Evolutionary conservation across 495 filamentous ascomycete species (phyloP), one percentile per base, ranked within the genome.

Genomic region (Penicillium argentinense): DNA sequence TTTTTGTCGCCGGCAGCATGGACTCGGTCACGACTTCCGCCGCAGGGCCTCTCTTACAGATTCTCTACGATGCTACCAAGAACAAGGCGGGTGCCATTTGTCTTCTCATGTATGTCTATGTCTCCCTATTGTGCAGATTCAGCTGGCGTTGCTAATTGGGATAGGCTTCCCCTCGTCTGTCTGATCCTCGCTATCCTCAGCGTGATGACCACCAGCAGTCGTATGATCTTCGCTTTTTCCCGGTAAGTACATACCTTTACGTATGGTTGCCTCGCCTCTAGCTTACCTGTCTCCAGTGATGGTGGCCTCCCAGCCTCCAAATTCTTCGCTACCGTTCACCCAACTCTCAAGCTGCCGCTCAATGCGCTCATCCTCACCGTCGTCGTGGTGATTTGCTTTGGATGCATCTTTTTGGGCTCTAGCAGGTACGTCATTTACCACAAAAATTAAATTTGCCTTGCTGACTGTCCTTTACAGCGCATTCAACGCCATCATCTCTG

Each of bases 161-260:
- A 26, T 5, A 78, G 76, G 40, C 69, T 88, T 47, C 85, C 86
- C 1, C 68, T 88, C 13, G 63, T 82, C 4, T 88, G 85, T 56
- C 73, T 90, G 44, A 62, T 87, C 1, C 86, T 89, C 54, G 84
- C 83, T 3, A 78, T 77, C 9, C 81, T 77, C 0, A 80, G 75
- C 23, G 79, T 89, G 45, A 85, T 87, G 83, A 87, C 85, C 3
- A 88, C 86, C 0, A 81, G 78, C 36, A 84, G 77, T 40, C 79
- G 86, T 7, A 87, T 89, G 83, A 82, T 83, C 7, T 89, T 81
- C 47, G 85, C 86, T 3, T 89, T 90, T 46, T 77, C 79, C 21
- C 76, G 68, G 64, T 67, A 55, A 2, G 37, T 37, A n/a, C n/a
- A n/a, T 11, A 11, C 8, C 9, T 12, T 38, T 39, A 16, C n/a